A percentile compares a stretch with the other conserved stretches of the same genome.
Evolutionary conservation across 306 rosid species (phyloP).

Genomic region (Aeschynomene evenia): DNA sequence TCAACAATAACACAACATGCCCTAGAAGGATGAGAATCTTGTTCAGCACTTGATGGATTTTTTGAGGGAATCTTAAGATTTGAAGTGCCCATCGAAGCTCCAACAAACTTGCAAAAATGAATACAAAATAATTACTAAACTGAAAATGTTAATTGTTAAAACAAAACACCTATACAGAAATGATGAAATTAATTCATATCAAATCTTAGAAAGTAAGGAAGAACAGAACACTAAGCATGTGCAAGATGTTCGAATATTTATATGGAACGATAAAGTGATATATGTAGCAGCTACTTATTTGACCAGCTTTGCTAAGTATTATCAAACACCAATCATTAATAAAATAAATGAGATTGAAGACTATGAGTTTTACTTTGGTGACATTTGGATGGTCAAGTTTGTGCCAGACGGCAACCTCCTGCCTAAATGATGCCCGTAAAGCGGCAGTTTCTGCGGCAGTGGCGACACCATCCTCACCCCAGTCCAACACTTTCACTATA

Average conservation of each 20-base stretch:
- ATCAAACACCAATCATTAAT: constrained; percentile 17
- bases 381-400: constrained; percentile 95
- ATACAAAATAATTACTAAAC: constrained; percentile 17
- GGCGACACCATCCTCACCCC: constrained; percentile 93
- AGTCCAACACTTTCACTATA: constrained; percentile 91
- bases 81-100: constrained; percentile 91
- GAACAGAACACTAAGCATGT: neutral
- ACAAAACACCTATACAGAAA: neutral
- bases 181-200: neutral
- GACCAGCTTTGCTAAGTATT: neutral
- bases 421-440: constrained; percentile 81
- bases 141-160: neutral
- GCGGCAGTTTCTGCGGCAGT: constrained; percentile 75
- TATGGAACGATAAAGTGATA: neutral
- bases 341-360: constrained; percentile 27
- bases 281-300: neutral
- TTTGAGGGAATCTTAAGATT: constrained; percentile 71
- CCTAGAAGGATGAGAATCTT: constrained; percentile 57
- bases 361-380: constrained; percentile 59
- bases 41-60: constrained; percentile 31
- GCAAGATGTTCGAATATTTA: neutral
- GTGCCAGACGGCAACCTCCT: constrained; percentile 99
- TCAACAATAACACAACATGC: constrained; percentile 90
- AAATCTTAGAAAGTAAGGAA: neutral
- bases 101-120: constrained; percentile 59